Percentiles rank a stretch among this genome's conserved stretches.
Evolutionary conservation across 805 yeast species (phyloP).

Genomic region (Kodamaea kaohsiungensis): DNA sequence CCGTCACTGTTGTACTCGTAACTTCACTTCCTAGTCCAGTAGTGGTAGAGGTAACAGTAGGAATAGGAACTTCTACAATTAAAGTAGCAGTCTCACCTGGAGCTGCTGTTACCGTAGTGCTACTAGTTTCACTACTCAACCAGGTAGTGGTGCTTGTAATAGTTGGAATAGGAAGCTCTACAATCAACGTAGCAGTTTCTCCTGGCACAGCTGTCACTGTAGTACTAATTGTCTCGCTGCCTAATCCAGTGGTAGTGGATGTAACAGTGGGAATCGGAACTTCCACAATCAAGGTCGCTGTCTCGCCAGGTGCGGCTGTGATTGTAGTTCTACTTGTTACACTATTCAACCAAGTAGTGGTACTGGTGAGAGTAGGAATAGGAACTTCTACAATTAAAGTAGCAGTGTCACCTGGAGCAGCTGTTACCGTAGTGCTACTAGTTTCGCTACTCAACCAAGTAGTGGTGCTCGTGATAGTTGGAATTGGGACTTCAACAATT

Average conservation of each 20-base stretch:
- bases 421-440: slow-evolving; percentile 11
- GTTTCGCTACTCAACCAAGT: slow-evolving; percentile 11
- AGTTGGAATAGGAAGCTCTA: slow-evolving; percentile 4
- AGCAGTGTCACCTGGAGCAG: slow-evolving; percentile 6
- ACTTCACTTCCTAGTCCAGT: slow-evolving; percentile 12
- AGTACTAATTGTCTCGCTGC: slow-evolving; percentile 3
- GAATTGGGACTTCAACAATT: slow-evolving; percentile 14
- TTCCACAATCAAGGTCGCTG: slow-evolving; percentile 13
- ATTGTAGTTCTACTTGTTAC: slow-evolving; percentile 10
- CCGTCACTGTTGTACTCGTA: too few species aligned
- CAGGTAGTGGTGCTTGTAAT: slow-evolving; percentile 4
- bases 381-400: slow-evolving; percentile 19
- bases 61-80: slow-evolving; percentile 14
- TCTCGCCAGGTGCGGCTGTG: slow-evolving; percentile 7
- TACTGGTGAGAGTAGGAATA: slow-evolving; percentile 14
- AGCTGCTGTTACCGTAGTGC: slow-evolving; percentile 2
- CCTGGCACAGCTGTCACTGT: slow-evolving; percentile 11
- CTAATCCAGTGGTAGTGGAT: slow-evolving; percentile 1
- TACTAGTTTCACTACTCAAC: slow-evolving; percentile 5
- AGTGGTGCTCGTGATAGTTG: slow-evolving; percentile 9
- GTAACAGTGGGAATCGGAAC: slow-evolving; percentile 16
- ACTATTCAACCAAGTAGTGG: slow-evolving; percentile 10
- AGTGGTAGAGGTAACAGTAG: slow-evolving; percentile 2
- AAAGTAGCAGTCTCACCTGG: slow-evolving; percentile 15
- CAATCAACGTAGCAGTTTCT: slow-evolving; percentile 5